These are phyloP conservation scores for Paraconiothyrium sp. DNA, from an alignment of 2,329 filamentous ascomycete genomes.

Conservation along the genomic window DNA sequence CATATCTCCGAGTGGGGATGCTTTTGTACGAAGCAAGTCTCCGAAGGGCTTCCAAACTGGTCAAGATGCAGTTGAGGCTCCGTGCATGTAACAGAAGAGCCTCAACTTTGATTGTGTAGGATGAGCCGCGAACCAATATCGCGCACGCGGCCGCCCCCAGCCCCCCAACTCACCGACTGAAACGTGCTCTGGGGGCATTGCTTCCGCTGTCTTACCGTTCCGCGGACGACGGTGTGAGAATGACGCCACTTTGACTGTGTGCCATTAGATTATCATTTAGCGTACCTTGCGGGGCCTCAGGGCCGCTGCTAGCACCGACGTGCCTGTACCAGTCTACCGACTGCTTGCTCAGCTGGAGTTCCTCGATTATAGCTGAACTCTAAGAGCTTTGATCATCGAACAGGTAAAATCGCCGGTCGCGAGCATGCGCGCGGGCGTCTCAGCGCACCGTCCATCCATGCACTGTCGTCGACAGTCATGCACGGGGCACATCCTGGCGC, in stretches of 20 bases:
- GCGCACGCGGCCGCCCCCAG: not conserved
- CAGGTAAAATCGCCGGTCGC: not conserved
- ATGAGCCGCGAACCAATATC: not conserved
- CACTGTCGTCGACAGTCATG: not conserved
- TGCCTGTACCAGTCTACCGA: not conserved
- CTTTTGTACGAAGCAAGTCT: not conserved
- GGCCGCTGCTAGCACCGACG: constrained; percentile 1
- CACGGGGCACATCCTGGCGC: not conserved
- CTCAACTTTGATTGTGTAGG: not conserved
- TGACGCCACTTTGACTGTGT: constrained; percentile 6
- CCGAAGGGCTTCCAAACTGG: not conserved
- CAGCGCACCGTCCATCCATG: not conserved
- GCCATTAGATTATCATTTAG: not conserved
- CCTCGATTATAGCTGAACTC: not conserved
- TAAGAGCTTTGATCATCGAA: not conserved
- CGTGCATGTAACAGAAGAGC: not conserved
- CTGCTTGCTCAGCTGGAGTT: not conserved
- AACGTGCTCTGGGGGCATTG: not conserved
- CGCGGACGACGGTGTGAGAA: not conserved
- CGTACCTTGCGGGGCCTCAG: constrained; percentile 3
- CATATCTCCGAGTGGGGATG: not conserved
- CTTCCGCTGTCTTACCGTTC: not conserved
- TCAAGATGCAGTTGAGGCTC: not conserved
- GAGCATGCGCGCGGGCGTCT: not conserved
- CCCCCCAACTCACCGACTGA: not conserved